Evolutionary conservation across 306 rosid species (phyloP).

Genomic region (Pyrus pyrifolia): DNA sequence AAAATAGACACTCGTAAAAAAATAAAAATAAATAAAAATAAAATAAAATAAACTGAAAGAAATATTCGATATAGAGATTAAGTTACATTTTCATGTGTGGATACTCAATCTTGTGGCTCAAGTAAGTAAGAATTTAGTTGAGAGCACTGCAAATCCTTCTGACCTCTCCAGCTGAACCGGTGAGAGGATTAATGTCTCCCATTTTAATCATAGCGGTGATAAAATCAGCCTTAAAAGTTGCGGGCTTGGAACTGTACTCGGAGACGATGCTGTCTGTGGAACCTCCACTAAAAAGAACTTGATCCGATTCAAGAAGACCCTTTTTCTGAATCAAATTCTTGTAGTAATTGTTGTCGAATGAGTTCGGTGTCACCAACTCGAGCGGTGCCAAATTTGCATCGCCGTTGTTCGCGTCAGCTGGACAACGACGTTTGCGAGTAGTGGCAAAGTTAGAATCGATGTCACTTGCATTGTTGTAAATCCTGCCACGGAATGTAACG

Average conservation of each 20-base stretch:
- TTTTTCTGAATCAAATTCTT: conserved; percentile 48
- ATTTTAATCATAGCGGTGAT: conserved; percentile 22
- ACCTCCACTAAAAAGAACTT: conserved; percentile 21
- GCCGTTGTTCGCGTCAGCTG: background rate
- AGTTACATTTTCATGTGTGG: too few relatives aligned
- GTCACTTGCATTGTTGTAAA: conserved; percentile 36
- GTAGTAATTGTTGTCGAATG: conserved; percentile 49
- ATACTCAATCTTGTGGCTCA: background rate
- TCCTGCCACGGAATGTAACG: conserved; percentile 35
- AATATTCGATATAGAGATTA: background rate
- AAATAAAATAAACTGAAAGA: background rate
- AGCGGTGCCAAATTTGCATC: conserved; percentile 35
- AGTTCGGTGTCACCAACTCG: conserved; percentile 54
- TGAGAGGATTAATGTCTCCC: conserved; percentile 21
- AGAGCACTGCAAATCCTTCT: conserved; percentile 22
- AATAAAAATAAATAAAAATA: too few relatives aligned
- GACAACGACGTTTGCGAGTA: conserved; percentile 41
- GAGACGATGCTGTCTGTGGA: conserved; percentile 18
- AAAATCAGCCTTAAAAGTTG: conserved; percentile 10
- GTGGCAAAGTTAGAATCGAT: conserved; percentile 45
- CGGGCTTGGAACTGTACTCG: conserved; percentile 13
- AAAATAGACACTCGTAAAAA: background rate
- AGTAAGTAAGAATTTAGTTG: background rate
- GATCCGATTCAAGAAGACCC: conserved; percentile 49
- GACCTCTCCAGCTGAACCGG: conserved; percentile 18